Conservation (phyloP, 2,329 filamentous ascomycete species). For the Clonostachys sp. region DNA sequence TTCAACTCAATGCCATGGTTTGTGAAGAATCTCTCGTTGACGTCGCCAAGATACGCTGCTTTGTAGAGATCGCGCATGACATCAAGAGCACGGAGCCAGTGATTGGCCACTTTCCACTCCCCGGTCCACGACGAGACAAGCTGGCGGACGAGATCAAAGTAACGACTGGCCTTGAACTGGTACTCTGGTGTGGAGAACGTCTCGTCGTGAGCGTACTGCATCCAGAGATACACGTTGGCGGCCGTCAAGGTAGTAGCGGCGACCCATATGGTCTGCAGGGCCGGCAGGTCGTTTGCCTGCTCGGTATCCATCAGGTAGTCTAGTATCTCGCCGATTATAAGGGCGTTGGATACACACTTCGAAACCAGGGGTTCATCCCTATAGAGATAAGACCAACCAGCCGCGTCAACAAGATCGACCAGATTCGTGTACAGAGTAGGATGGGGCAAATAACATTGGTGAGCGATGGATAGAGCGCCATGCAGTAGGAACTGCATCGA, state of each 20-base stretch:
- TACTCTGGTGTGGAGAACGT: not conserved
- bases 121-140: conserved; percentile 7
- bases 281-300: not conserved
- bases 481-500: conserved; percentile 13
- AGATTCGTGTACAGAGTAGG: conserved; percentile 8
- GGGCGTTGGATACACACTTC: conserved; percentile 10
- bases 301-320: conserved; percentile 2
- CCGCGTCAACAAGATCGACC: conserved; percentile 10
- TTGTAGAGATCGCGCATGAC: conserved; percentile 14
- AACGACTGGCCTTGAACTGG: conserved; percentile 1
- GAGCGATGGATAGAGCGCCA: conserved; percentile 11
- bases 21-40: conserved; percentile 3
- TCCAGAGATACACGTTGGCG: conserved; percentile 11
- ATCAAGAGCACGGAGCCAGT: conserved; percentile 10
- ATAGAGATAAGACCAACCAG: conserved; percentile 12
- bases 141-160: conserved; percentile 3
- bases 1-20: not conserved
- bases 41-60: conserved; percentile 11
- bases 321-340: conserved; percentile 10
- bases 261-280: conserved; percentile 11
- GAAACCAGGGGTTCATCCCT: conserved; percentile 8
- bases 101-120: conserved; percentile 6
- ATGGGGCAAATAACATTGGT: conserved; percentile 15
- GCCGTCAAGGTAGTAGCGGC: conserved; percentile 8
- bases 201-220: conserved; percentile 9